Evolutionary conservation across 352 stramenopile genomes (phyloP).

Genomic region (Pythium biforme): DNA sequence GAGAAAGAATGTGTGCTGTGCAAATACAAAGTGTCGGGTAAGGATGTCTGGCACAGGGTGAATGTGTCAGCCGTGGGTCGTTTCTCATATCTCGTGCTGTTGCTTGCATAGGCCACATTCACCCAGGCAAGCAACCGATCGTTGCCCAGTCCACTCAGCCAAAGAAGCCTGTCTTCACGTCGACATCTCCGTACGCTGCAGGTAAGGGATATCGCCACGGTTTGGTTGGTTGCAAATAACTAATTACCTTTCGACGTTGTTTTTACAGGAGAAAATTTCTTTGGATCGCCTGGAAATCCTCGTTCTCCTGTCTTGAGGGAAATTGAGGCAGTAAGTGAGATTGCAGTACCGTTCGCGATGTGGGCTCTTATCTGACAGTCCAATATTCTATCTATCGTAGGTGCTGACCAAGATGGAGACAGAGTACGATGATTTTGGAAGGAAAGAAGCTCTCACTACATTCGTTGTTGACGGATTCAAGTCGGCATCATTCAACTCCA

Average conservation of each 20-base stretch:
- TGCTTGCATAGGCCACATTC: slow-evolving; percentile 51
- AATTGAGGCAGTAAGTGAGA: slow-evolving; percentile 44
- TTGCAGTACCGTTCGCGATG: background rate
- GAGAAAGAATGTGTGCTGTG: slow-evolving; percentile 64
- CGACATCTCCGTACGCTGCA: slow-evolving; percentile 9
- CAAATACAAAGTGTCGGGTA: slow-evolving; percentile 74
- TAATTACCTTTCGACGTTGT: background rate
- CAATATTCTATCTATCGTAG: slow-evolving; percentile 26
- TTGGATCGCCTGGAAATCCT: slow-evolving; percentile 43
- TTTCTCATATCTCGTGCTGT: background rate
- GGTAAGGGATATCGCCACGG: background rate
- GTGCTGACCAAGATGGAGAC: slow-evolving; percentile 39
- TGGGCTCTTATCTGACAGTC: background rate
- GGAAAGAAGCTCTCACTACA: slow-evolving; percentile 39
- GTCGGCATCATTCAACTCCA: slow-evolving; percentile 48
- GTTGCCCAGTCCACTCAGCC: background rate
- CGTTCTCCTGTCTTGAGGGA: slow-evolving; percentile 63
- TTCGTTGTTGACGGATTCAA: slow-evolving; percentile 37
- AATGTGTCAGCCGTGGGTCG: too few species aligned
- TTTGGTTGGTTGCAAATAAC: background rate
- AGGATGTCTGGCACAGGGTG: too few species aligned
- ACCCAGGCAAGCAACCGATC: slow-evolving; percentile 39
- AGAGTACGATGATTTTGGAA: slow-evolving; percentile 61
- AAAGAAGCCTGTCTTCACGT: slow-evolving; percentile 22
- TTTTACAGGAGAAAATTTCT: slow-evolving; percentile 41